Conservation (phyloP, 768 basidiomycete species). For the Hirschioporus abietinus region DNA sequence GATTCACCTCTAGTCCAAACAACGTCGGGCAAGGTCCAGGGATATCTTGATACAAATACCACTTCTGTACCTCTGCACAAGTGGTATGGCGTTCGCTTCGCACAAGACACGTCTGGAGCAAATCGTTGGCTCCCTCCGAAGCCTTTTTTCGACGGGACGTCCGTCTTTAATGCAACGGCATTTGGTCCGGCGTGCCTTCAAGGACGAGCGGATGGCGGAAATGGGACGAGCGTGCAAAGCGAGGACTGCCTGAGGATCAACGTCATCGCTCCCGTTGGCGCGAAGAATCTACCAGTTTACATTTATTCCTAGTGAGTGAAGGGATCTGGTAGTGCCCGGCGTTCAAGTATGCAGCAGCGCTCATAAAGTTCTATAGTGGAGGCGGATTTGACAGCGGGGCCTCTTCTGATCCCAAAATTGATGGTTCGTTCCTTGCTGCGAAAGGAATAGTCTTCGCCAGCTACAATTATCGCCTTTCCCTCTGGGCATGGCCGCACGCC, state of each 20-base stretch:
- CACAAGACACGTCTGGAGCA: conserved; percentile 18
- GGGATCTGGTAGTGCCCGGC: background rate
- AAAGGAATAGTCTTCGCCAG: conserved; percentile 21
- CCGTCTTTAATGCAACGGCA: conserved; percentile 16
- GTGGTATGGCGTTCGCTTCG: conserved; percentile 20
- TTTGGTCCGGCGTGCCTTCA: conserved; percentile 23
- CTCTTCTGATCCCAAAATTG: conserved; percentile 20
- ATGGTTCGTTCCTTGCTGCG: conserved; percentile 20
- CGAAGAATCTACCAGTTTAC: conserved; percentile 18
- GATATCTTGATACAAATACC: conserved; percentile 18
- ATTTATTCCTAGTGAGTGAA: conserved; percentile 18
- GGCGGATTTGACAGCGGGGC: conserved; percentile 20
- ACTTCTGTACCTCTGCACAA: conserved; percentile 19
- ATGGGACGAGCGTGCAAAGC: conserved; percentile 20
- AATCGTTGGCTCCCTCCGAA: conserved; percentile 22
- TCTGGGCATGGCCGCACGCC: conserved; percentile 20
- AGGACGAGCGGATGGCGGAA: conserved; percentile 17
- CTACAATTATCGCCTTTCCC: conserved; percentile 22
- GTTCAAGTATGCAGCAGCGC: background rate
- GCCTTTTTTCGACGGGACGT: conserved; percentile 8
- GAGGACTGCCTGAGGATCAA: conserved; percentile 21
- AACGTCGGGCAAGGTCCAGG: conserved; percentile 20
- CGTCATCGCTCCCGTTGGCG: conserved; percentile 19
- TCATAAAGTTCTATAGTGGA: conserved; percentile 10
- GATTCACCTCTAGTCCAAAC: conserved; percentile 14